Evolutionary conservation across 331 rosid species (phyloP).

Genomic region (Saraca asoca): DNA sequence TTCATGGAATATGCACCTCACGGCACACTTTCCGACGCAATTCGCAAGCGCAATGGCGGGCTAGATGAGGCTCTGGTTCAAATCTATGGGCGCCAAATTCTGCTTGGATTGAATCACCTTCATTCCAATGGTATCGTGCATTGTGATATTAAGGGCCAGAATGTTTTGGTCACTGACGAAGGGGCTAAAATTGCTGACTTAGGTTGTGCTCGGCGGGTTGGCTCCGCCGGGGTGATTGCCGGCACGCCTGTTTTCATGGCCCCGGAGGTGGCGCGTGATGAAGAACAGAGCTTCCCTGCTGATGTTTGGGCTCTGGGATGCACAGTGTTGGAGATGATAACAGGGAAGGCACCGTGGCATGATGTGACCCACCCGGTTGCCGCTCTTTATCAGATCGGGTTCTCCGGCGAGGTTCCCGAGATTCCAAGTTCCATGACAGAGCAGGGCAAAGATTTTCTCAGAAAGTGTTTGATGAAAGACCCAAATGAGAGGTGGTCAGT

Average conservation of each 20-base stretch:
- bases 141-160: constrained; percentile 79
- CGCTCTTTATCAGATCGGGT: constrained; percentile 63
- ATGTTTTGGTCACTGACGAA: constrained; percentile 53
- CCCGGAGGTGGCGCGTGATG: constrained; percentile 95
- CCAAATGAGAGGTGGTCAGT: constrained; percentile 70
- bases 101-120: constrained; percentile 58
- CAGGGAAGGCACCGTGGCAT: constrained; percentile 66
- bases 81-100: constrained; percentile 54
- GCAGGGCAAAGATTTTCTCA: constrained; percentile 68
- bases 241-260: constrained; percentile 92
- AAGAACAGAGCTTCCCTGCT: constrained; percentile 70
- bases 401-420: constrained; percentile 59
- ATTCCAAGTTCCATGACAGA: constrained; percentile 61
- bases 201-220: constrained; percentile 61
- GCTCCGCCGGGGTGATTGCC: constrained; percentile 30
- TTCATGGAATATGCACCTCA: constrained; percentile 71
- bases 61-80: constrained; percentile 47
- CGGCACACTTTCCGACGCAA: constrained; percentile 58
- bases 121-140: constrained; percentile 78
- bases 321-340: constrained; percentile 74
- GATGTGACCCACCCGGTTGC: constrained; percentile 57
- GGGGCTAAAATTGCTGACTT: constrained; percentile 78
- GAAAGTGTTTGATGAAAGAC: constrained; percentile 64
- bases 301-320: constrained; percentile 96
- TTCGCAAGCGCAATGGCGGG: constrained; percentile 36